These are phyloP conservation scores for Hypholoma fasciculare DNA, from an alignment of 768 basidiomycete species.

Conservation along the genomic window DNA sequence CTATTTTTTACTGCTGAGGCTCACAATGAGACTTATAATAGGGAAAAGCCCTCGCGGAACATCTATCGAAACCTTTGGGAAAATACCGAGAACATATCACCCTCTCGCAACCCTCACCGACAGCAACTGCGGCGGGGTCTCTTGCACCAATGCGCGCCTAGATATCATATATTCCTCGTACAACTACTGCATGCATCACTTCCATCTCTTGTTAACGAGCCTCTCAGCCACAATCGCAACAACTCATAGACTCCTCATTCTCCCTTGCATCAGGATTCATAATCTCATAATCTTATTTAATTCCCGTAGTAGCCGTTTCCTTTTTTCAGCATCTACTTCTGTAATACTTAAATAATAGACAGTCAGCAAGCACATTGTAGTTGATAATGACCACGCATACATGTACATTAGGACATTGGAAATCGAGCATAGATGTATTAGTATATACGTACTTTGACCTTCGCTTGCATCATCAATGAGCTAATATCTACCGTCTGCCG, in stretches of 20 bases:
- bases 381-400: neutral
- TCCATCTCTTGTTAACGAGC: neutral
- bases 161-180: neutral
- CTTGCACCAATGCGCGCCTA: conserved; percentile 27
- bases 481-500: conserved; percentile 14
- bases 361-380: too few species aligned
- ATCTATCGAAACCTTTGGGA: conserved; percentile 44
- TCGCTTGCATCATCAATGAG: conserved; percentile 15
- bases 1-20: neutral
- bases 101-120: conserved; percentile 19
- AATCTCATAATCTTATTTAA: conserved; percentile 7
- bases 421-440: neutral
- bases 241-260: neutral
- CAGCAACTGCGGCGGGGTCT: conserved; percentile 30
- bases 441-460: conserved; percentile 11
- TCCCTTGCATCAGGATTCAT: neutral
- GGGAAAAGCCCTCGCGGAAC: conserved; percentile 42
- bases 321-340: neutral
- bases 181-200: neutral
- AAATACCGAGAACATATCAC: conserved; percentile 35
- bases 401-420: conserved; percentile 17
- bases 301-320: neutral
- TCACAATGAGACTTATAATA: conserved; percentile 18
- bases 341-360: neutral
- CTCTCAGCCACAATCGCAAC: neutral